Conservation (phyloP, 495 filamentous ascomycete species). For the Hyaloscypha hepaticicola region DNA sequence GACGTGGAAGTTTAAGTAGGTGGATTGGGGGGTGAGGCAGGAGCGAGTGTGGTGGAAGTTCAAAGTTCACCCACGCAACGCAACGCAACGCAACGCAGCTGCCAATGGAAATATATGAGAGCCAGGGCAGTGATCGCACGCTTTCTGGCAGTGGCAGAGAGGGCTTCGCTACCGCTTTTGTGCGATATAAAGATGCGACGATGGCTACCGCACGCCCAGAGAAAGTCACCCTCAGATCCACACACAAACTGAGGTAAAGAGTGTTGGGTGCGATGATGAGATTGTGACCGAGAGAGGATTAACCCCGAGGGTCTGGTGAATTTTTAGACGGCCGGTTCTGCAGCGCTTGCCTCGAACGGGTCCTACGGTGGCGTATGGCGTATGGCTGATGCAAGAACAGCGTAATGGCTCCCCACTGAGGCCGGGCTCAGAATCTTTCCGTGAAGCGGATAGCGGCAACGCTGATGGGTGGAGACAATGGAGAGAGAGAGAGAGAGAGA, state of each 20-base stretch:
- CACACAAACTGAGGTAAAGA: neutral
- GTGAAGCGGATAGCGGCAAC: slow-evolving; percentile 24
- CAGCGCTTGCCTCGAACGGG: slow-evolving; percentile 24
- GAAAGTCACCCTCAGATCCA: neutral
- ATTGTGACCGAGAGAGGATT: slow-evolving; percentile 22
- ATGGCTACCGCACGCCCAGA: neutral
- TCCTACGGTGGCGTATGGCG: slow-evolving; percentile 22
- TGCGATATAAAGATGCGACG: neutral
- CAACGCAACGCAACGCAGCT: too few species aligned
- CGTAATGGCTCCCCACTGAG: slow-evolving; percentile 10
- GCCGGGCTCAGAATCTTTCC: neutral
- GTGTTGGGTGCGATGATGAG: slow-evolving; percentile 18
- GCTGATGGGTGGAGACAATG: neutral
- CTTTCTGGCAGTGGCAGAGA: too few species aligned
- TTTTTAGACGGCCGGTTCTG: slow-evolving; percentile 15
- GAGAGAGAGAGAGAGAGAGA: neutral
- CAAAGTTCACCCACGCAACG: neutral
- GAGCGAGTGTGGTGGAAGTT: neutral
- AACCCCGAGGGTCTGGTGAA: slow-evolving; percentile 19
- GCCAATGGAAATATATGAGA: too few species aligned
- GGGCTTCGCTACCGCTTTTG: neutral
- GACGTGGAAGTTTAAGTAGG: neutral
- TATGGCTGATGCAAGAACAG: slow-evolving; percentile 28
- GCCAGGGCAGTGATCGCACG: too few species aligned
- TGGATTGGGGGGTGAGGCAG: neutral